Evolutionary conservation across 2,329 filamentous ascomycete genomes (phyloP), one percentile per base, ranked within the genome.

Genomic region (Pyricularia sp.): DNA sequence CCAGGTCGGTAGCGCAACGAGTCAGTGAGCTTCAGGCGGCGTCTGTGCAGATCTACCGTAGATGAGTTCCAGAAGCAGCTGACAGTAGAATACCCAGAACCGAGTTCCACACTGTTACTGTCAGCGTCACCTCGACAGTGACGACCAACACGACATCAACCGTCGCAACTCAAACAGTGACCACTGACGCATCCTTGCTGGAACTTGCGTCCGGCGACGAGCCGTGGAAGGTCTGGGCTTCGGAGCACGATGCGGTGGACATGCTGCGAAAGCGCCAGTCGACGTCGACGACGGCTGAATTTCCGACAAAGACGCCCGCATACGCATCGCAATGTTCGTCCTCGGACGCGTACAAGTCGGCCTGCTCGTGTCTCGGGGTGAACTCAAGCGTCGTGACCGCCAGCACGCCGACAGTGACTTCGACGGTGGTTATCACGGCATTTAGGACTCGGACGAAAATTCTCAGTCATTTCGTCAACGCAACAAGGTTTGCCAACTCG

Each of bases 361-460:
- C 68, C 7, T 70, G 68, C 60, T 68, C 67, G 31, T 70, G 69
- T 49, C 61, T 70, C 22, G 66, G 68, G 55, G 55, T 68, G 3
- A 64, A 67, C 2, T 65, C 33, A 8, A 53, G 62, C 7, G 66
- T 66, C 2, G 65, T 62, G n/a, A 69, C 69, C 7, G 63, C 65
- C 13, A 31, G 57, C 16, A 62, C 64, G 4, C 64, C 64, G 8
- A 64, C 63, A 4, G 62, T 66, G 22, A 69, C 67, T 6, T 57
- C 49, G 19, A 67, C 65, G 1, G 44, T 67, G 19, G 66, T 65
- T 3, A 24, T 66, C 3, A 68, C 67, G 22, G 64, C 40, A 1
- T 60, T 66, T 2, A 31, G 5, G 40, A 59, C 62, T 6, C 65
- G 19, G 26, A 31, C 55, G 8, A 59, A 30, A 28, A 26, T 59